Base-by-base conservation (phyloP, 2,329 filamentous ascomycete species). In the Colletotrichum tofieldiae region DNA sequence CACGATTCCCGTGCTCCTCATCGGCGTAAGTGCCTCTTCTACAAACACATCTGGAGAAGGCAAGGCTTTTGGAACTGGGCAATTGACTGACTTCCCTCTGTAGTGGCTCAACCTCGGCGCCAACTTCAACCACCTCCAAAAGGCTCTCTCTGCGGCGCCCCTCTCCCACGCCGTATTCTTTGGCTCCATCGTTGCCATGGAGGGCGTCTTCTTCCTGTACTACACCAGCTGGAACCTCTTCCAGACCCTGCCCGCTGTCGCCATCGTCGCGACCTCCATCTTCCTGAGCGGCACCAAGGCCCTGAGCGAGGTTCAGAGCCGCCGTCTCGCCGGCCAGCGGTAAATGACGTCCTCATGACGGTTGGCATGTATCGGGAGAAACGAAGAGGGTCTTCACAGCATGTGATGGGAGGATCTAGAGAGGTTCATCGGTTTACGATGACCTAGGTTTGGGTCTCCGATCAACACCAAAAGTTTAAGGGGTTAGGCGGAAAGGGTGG, bases 201-300 rank as follows among this genome's bases (percentile, higher is more conserved):
- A 99, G 82, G 93, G 90, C 20, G 91, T 98, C 68, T 98, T 99
- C 84, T 96, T 96, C 86, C 84, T 98, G 76, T 99, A 99, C 88
- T 98, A 98, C 84, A 93, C 90, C 65, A 90, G 85, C 79, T 98
- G 96, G 95, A 98, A 92, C 79, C 87, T 99, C 56, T 98, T 98
- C 88, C 93, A 98, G 86, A 91, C 91, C 18, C 86, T 99, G 61
- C 95, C 95, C 5, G 91, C 91, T 35, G 91, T 93, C 65, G 87
- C 87, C 43, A 84, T 91, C 54, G 89, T 96, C 39, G 91, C 92
- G 20, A 83, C 89, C 35, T 89, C 95, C 66, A 90, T 94, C 14
- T 94, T 97, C 80, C 82, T 98, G 74, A 98, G 94, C 80, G 96
- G 96, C 68, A 95, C 93, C 80, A 92, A 95, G 82, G 96, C 96